Percentiles rank a stretch among this genome's conserved stretches.
Conservation (phyloP, 1,284 basidiomycete species). For the Amylostereum areolatum region DNA sequence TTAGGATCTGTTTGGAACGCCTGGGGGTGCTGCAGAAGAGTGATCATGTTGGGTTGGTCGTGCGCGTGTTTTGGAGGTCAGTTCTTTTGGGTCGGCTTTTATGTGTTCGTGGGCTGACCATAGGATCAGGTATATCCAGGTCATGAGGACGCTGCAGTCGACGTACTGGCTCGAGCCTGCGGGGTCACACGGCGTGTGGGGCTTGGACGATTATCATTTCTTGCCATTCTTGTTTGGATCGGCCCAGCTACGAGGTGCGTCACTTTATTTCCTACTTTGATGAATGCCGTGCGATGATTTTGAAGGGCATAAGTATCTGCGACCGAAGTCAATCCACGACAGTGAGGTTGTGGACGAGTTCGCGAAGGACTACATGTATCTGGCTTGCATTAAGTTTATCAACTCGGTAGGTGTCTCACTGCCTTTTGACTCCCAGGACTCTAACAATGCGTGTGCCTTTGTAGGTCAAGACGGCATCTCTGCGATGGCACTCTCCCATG, state of each 20-base stretch:
- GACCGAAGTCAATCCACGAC: slow-evolving; percentile 92
- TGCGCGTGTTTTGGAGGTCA: slow-evolving; percentile 87
- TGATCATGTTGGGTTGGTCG: slow-evolving; percentile 78
- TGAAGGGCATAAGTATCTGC: slow-evolving; percentile 82
- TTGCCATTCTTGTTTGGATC: slow-evolving; percentile 90
- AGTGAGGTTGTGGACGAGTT: slow-evolving; percentile 92
- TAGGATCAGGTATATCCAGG: slow-evolving; percentile 78
- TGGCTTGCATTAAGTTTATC: slow-evolving; percentile 95
- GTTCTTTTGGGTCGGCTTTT: too few relatives aligned
- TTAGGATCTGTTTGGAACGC: slow-evolving; percentile 79
- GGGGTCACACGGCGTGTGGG: slow-evolving; percentile 98
- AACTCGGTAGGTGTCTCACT: slow-evolving; percentile 67
- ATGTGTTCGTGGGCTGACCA: too few relatives aligned
- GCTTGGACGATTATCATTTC: slow-evolving; percentile 97
- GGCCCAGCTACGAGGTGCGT: slow-evolving; percentile 72
- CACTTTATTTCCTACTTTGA: slow-evolving; percentile 4
- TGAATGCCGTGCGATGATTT: background rate
- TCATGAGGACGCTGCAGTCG: slow-evolving; percentile 89
- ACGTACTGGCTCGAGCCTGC: slow-evolving; percentile 98
- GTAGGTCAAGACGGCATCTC: slow-evolving; percentile 91
- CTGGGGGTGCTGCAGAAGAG: slow-evolving; percentile 60
- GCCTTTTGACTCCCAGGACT: background rate
- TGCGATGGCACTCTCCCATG: slow-evolving; percentile 99
- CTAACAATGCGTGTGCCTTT: too few relatives aligned
- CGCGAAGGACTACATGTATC: slow-evolving; percentile 92